Conservation (phyloP, 2,329 filamentous ascomycete species). For the Cryphonectria carpinicola region DNA sequence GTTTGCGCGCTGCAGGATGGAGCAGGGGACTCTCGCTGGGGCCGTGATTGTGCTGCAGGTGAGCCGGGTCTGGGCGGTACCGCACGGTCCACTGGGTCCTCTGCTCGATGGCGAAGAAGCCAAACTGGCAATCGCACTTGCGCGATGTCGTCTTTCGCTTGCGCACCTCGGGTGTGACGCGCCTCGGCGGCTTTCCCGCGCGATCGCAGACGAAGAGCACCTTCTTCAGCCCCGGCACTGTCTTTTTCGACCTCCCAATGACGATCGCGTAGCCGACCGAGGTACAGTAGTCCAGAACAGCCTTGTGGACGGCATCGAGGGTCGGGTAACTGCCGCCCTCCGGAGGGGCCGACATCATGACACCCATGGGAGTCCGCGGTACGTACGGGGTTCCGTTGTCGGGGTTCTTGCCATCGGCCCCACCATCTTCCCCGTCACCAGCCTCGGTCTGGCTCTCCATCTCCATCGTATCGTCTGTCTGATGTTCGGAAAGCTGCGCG, state of each 20-base stretch:
- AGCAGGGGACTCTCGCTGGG: conserved; percentile 69
- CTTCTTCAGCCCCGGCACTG: conserved; percentile 68
- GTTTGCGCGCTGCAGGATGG: conserved; percentile 66
- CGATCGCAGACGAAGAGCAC: conserved; percentile 70
- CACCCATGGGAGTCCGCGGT: conserved; percentile 58
- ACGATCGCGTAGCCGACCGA: conserved; percentile 71
- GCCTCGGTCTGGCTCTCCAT: conserved; percentile 54
- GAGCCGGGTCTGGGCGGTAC: conserved; percentile 62
- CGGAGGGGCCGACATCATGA: conserved; percentile 65
- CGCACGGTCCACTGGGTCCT: conserved; percentile 69
- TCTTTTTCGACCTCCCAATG: conserved; percentile 70
- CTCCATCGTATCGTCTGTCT: conserved; percentile 56
- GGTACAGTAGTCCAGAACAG: conserved; percentile 66
- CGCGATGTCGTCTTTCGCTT: conserved; percentile 70
- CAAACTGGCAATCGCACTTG: conserved; percentile 70
- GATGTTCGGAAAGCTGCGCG: conserved; percentile 42
- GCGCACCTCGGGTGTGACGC: conserved; percentile 65
- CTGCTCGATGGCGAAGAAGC: conserved; percentile 72
- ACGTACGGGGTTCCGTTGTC: conserved; percentile 53
- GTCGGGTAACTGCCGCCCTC: conserved; percentile 68
- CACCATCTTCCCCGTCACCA: conserved; percentile 48
- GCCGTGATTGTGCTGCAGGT: conserved; percentile 66
- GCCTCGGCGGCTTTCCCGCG: conserved; percentile 64
- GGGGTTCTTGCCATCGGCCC: conserved; percentile 52
- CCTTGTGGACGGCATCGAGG: conserved; percentile 67